Evolutionary conservation across 169 alveolate genomes (phyloP), one percentile per base, ranked within the genome.

Genomic region (Babesia ovata): DNA sequence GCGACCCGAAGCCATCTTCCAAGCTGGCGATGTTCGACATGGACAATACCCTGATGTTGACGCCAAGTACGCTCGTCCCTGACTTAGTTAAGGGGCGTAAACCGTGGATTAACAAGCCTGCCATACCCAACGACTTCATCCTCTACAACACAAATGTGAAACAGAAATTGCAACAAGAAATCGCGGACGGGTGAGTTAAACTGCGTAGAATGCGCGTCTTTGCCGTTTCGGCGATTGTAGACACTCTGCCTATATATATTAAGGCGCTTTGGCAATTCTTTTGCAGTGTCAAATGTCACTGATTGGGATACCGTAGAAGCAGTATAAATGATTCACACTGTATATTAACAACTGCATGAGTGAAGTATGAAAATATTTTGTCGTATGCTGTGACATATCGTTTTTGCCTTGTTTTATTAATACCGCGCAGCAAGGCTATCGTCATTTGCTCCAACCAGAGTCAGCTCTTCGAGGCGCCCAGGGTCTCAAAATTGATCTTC

Each of bases 11-110:
- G 24, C 81, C 81, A 11, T 44, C 79, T 7, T 60, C 56, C 12
- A 26, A 22, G 28, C 63, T 83, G 49, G 90, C 90, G 11, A 75
- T 75, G 56, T 83, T 71, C 22, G 90, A 83, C 53, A 73, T 83
- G 85, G 90, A 83, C 53, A 83, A 63, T 67, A 83, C 90, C 0
- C 76, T 83, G 8, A 75, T 83, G 85, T n/a, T 74, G 29, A 83
- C 90, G 11, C 90, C 90, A n/a, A 83, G 90, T 48, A 63, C 59
- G 17, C 57, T 58, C 8, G 76, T 75, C 39, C 52, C 45, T 16
- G 88, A 81, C n/a, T 62, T 81, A 22, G 72, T 50, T 24, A 81
- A 45, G 63, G 88, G 88, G 16, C 36, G 36, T 21, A 57, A 17
- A 29, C 67, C 79, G 19, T 33, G 33, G 26, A 48, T 53, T 21